Conservation (phyloP, 192 early-diverging fungal species). For the Dispira parvispora region DNA sequence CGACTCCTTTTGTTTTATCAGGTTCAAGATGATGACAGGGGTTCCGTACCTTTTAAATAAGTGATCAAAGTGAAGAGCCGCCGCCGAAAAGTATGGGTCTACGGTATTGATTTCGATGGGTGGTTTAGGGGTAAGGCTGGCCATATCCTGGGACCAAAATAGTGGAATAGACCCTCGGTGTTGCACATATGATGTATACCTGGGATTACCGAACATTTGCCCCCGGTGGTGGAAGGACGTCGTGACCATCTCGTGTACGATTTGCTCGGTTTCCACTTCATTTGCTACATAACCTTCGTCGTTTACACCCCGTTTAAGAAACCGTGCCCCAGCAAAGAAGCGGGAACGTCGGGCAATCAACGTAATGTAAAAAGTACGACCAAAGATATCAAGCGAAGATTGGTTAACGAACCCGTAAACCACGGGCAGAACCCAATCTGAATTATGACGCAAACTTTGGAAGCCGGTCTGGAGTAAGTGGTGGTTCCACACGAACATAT, state of each 20-base stretch:
- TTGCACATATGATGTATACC: slow-evolving; percentile 88
- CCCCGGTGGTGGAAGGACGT: slow-evolving; percentile 67
- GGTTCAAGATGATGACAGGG: slow-evolving; percentile 82
- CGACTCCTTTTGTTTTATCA: slow-evolving; percentile 93
- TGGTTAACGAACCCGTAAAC: slow-evolving; percentile 98
- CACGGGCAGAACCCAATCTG: slow-evolving; percentile 59
- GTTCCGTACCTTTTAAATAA: slow-evolving; percentile 83
- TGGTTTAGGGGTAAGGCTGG: slow-evolving; percentile 88
- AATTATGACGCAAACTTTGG: slow-evolving; percentile 38
- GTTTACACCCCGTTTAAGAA: slow-evolving; percentile 88
- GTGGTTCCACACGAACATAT: slow-evolving; percentile 96
- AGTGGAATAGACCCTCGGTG: slow-evolving; percentile 95
- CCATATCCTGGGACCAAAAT: slow-evolving; percentile 85
- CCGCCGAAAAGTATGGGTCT: slow-evolving; percentile 86
- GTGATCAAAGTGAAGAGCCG: slow-evolving; percentile 85
- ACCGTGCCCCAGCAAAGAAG: slow-evolving; percentile 89
- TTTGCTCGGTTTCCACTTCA: slow-evolving; percentile 98
- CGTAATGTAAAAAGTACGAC: slow-evolving; percentile 80
- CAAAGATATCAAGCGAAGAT: slow-evolving; percentile 79
- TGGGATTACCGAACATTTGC: slow-evolving; percentile 37
- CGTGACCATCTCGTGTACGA: slow-evolving; percentile 77
- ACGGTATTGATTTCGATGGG: slow-evolving; percentile 76
- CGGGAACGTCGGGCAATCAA: slow-evolving; percentile 90
- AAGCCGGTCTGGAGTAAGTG: slow-evolving; percentile 50
- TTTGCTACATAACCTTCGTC: slow-evolving; percentile 95